phyloP scores from a whole-genome alignment of 228 moss, liverwort and hornwort genomes.

The Sphagnum magellanicum region DNA sequence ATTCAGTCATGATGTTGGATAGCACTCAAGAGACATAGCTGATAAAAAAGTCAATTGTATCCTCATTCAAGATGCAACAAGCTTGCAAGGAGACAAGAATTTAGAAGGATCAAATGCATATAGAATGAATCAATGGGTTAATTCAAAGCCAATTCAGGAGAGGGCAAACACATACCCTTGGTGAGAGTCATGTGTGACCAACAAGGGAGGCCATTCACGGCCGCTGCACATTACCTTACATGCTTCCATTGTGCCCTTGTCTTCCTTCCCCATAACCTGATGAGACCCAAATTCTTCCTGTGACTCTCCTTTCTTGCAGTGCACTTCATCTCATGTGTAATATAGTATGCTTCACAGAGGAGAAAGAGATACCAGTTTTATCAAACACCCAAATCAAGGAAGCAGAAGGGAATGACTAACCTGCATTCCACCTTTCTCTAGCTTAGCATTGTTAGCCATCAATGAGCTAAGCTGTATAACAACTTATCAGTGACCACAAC shows the following conservation, averaged over 20 bases:
- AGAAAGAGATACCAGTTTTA: background rate
- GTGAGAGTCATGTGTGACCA: constrained; percentile 11
- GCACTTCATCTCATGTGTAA: background rate
- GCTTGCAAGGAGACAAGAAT: too few relatives aligned
- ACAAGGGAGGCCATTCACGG: constrained; percentile 81
- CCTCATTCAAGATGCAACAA: too few relatives aligned
- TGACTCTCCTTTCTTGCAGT: too few relatives aligned
- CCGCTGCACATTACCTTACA: constrained; percentile 73
- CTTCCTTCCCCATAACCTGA: constrained; percentile 85
- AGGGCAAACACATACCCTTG: too few relatives aligned
- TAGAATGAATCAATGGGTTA: too few relatives aligned
- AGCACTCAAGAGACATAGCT: too few relatives aligned
- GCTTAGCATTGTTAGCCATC: constrained; percentile 60
- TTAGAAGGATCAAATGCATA: too few relatives aligned
- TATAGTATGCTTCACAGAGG: too few relatives aligned
- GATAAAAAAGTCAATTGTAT: too few relatives aligned
- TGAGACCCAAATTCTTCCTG: constrained; percentile 1
- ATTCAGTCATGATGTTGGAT: too few relatives aligned
- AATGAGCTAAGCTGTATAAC: constrained; percentile 67
- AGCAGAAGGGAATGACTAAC: constrained; percentile 18
- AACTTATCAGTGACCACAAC: constrained; percentile 78
- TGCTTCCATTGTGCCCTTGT: constrained; percentile 66
- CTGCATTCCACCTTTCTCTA: constrained; percentile 93
- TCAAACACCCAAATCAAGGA: background rate
- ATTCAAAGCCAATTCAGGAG: too few relatives aligned